Conservation (phyloP, 805 yeast genomes). For the Lachancea sp. region DNA sequence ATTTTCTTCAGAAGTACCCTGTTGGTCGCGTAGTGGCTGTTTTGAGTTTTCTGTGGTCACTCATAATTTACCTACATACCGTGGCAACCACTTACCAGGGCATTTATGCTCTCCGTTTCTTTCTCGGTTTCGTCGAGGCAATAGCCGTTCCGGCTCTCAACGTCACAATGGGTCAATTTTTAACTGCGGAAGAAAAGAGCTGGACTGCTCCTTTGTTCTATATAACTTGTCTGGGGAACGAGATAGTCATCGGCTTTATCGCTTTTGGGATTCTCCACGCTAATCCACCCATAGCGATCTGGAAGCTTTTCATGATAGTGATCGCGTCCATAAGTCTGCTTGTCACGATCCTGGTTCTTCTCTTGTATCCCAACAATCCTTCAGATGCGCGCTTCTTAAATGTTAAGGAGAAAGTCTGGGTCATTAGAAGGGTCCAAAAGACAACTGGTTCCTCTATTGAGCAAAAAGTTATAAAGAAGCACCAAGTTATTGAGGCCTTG, state of each 20-base stretch:
- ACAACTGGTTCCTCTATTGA: slow-evolving; percentile 38
- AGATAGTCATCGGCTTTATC: slow-evolving; percentile 48
- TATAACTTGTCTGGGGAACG: slow-evolving; percentile 43
- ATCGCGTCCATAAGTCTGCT: slow-evolving; percentile 50
- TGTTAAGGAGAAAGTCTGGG: slow-evolving; percentile 45
- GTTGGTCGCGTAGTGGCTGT: slow-evolving; percentile 35
- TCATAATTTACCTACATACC: slow-evolving; percentile 42
- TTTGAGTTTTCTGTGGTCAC: slow-evolving; percentile 40
- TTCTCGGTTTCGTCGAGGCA: slow-evolving; percentile 46
- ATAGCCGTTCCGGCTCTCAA: slow-evolving; percentile 40
- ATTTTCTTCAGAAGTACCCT: slow-evolving; percentile 40
- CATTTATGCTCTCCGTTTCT: slow-evolving; percentile 41
- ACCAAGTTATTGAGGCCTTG: slow-evolving; percentile 43
- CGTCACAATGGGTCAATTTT: slow-evolving; percentile 46
- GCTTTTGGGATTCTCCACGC: slow-evolving; percentile 35
- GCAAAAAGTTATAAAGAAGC: slow-evolving; percentile 41
- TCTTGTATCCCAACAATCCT: slow-evolving; percentile 52
- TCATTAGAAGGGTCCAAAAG: slow-evolving; percentile 40
- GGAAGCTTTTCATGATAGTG: slow-evolving; percentile 54
- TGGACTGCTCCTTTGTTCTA: slow-evolving; percentile 50
- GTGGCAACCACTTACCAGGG: slow-evolving; percentile 42
- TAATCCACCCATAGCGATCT: slow-evolving; percentile 30
- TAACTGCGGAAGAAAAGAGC: slow-evolving; percentile 43
- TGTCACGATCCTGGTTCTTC: slow-evolving; percentile 31
- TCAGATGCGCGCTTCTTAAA: slow-evolving; percentile 43